Evolutionary conservation across 2,329 filamentous ascomycete genomes (phyloP).

Genomic region (Colletotrichum caudatum): DNA sequence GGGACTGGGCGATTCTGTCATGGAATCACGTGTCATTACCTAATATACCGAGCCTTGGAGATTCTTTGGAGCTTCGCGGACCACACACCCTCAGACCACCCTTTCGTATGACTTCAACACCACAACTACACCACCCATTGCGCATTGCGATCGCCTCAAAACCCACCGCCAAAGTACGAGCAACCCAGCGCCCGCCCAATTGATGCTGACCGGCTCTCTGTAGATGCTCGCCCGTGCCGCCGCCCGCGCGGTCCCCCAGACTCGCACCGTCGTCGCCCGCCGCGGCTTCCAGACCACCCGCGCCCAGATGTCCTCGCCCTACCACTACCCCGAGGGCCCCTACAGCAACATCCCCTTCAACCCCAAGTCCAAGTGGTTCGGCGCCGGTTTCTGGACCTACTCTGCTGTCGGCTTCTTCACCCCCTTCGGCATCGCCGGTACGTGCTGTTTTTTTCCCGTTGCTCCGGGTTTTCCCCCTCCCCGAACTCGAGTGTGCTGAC

Average conservation of each 20-base stretch:
- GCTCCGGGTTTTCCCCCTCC: not conserved
- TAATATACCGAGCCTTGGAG: conserved; percentile 13
- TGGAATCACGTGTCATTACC: conserved; percentile 29
- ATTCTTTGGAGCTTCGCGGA: conserved; percentile 38
- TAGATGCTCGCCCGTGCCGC: conserved; percentile 88
- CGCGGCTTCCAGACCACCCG: conserved; percentile 95
- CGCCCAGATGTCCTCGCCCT: conserved; percentile 85
- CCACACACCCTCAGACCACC: conserved; percentile 41
- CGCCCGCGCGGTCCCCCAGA: conserved; percentile 68
- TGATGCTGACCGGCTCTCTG: conserved; percentile 56
- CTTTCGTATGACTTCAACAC: conserved; percentile 39
- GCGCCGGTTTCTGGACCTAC: conserved; percentile 84
- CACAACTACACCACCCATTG: conserved; percentile 37
- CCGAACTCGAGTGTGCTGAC: conserved; percentile 43
- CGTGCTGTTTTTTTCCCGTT: conserved; percentile 51
- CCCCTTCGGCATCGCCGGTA: conserved; percentile 74
- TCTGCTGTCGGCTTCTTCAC: conserved; percentile 66
- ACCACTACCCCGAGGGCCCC: conserved; percentile 98
- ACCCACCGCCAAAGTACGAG: conserved; percentile 32
- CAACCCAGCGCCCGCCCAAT: conserved; percentile 4
- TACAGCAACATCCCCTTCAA: conserved; percentile 98
- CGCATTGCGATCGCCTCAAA: conserved; percentile 31
- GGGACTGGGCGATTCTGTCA: not conserved
- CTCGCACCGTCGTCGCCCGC: conserved; percentile 80
- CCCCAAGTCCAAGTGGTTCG: conserved; percentile 89